A percentile compares a stretch with the other conserved stretches of the same genome.
Evolutionary conservation across 345 rosid genomes (phyloP).

Genomic region (Erysimum cheiranthoides): DNA sequence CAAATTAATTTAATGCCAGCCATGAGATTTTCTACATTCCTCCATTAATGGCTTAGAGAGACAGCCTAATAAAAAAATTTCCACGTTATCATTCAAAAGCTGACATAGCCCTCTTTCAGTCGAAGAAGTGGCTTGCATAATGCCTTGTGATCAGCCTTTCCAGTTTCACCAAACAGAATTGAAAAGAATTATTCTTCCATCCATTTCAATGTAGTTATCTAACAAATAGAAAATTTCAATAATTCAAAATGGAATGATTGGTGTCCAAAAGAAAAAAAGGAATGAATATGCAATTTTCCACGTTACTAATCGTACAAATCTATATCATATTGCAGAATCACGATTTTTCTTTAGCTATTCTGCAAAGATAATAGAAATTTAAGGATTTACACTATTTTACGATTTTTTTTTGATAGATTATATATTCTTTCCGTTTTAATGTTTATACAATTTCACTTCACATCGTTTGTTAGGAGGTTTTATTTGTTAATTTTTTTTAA

Average conservation of each 20-base stretch:
- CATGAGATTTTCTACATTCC: background rate
- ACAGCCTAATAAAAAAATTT: background rate
- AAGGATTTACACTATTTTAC: background rate
- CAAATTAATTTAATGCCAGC: constrained; percentile 21
- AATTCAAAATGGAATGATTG: background rate
- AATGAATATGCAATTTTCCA: background rate
- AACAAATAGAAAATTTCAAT: background rate
- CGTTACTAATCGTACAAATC: background rate
- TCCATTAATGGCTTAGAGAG: constrained; percentile 18
- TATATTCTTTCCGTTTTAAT: background rate
- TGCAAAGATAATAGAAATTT: background rate
- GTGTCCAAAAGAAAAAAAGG: background rate
- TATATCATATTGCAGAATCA: background rate
- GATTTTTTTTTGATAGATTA: background rate
- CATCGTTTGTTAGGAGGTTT: background rate
- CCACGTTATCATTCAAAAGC: constrained; percentile 16
- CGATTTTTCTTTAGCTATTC: background rate
- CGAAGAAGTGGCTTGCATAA: constrained; percentile 9
- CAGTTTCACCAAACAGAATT: constrained; percentile 4
- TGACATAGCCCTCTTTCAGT: constrained; percentile 17
- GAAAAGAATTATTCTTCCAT: background rate
- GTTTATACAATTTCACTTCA: background rate
- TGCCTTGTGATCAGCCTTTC: constrained; percentile 25
- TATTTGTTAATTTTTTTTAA: too few relatives aligned
- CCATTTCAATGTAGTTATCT: background rate